A percentile compares a stretch with the other conserved stretches of the same genome.
phyloP scores from a whole-genome alignment of 2,329 filamentous ascomycete species.

The Microsporum audouinii region DNA sequence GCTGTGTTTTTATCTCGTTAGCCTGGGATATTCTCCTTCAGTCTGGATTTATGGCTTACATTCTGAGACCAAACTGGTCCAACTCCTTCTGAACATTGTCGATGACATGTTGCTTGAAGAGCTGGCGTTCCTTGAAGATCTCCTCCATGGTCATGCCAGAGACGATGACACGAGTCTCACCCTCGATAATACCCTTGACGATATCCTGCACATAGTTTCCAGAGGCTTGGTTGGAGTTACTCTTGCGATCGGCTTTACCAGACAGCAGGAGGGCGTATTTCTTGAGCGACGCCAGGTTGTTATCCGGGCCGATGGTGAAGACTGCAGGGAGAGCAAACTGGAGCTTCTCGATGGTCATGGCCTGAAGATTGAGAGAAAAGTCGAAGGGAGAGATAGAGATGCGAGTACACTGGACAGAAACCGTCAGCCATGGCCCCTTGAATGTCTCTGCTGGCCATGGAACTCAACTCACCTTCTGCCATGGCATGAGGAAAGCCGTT shows the following conservation, averaged over 20 bases:
- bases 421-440: neutral
- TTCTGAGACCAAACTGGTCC: slow-evolving; percentile 65
- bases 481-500: slow-evolving; percentile 59
- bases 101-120: slow-evolving; percentile 66
- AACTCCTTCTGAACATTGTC: slow-evolving; percentile 68
- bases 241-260: slow-evolving; percentile 42
- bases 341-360: slow-evolving; percentile 82
- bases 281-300: slow-evolving; percentile 56
- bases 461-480: slow-evolving; percentile 44
- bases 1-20: slow-evolving; percentile 23
- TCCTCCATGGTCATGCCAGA: slow-evolving; percentile 90
- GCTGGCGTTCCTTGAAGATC: slow-evolving; percentile 65
- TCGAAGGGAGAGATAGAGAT: slow-evolving; percentile 48
- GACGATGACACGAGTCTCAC: slow-evolving; percentile 72
- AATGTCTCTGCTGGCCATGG: neutral
- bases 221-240: slow-evolving; percentile 30
- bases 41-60: slow-evolving; percentile 34
- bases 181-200: slow-evolving; percentile 81
- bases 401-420: slow-evolving; percentile 20
- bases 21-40: neutral
- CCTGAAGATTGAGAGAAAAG: slow-evolving; percentile 70
- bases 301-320: slow-evolving; percentile 73
- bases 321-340: slow-evolving; percentile 73
- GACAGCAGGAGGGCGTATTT: slow-evolving; percentile 76
- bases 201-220: slow-evolving; percentile 66